Evolutionary conservation across 106 monocot genomes (phyloP), one percentile per base, ranked within the genome.

Genomic region (Dioscorea dumetorum): DNA sequence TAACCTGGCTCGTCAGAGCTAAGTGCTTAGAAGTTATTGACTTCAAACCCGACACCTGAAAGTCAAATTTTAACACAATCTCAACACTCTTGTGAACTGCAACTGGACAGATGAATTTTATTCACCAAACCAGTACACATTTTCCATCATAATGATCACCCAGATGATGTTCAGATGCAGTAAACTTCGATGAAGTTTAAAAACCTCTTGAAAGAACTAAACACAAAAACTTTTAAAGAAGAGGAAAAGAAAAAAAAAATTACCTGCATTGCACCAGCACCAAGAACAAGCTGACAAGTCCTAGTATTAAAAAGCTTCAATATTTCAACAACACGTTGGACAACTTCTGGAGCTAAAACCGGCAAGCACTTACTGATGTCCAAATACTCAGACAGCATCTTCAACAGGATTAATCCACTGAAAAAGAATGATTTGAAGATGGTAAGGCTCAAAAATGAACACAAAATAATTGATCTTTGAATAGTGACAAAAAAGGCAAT

Each of bases 201-300:
- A 41, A 41, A 41, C 41, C 2, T 3, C 41, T 10, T 41, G 28
- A 41, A 41, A 41, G 41, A 41, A 41, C 41, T 41, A 41, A 8
- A 41, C 10, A 41, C 41, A 41, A 41, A 10, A 41, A 41, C 10
- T 41, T 3, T 41, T 10, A 41, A 8, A 41, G 41, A 10, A 28
- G 3, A 28, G 28, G 28, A 28, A 28, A 28, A 28, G 28, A 3
- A 28, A 61, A 53, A 64, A 52, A 50, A 80, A 13, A 31, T 20
- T 58, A 97, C 95, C 95, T 97, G 95, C 95, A 97, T 97, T 20
- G 91, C 95, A 83, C 95, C 95, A 70, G 95, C 95, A 67, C 95
- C 95, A 74, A 97, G 91, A 82, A 97, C 89, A 79, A 97, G 95
- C 66, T 89, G 91, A 70, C 95, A 97, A 72, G 91, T 89, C 56